Evolutionary conservation across 1,284 basidiomycete species (phyloP), one percentile per base, ranked within the genome.

Genomic region (Cryptococcus amylolentus): DNA sequence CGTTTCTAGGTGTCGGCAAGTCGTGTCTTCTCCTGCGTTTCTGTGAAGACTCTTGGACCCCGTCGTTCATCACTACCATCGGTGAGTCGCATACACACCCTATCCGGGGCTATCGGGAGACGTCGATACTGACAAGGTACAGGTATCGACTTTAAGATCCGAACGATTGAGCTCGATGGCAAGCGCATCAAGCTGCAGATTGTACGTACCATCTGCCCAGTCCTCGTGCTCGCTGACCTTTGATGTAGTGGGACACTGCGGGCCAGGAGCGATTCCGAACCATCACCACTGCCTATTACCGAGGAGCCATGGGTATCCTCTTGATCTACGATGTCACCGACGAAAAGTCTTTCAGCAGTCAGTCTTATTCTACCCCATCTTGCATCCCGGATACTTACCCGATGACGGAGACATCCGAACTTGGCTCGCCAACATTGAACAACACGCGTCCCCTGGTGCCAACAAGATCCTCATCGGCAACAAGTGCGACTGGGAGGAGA

Each of bases 141-240:
- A 61, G 59, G 59, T 61, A 61, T 61, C 52, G 59, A 61, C 47
- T 61, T 61, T 51, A 77, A 77, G 67, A 98, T 99, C 81, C 84
- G 96, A 69, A 99, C 96, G 48, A 98, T 99, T 77, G 96, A 99
- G 80, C 84, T 99, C 55, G 96, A 98, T 77, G 96, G 96, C 65
- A 99, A 98, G 90, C 96, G 91, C 5, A 92, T 98, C 77, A 99
- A 98, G 80, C 85, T 99, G 62, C 96, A 98, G 81, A 99, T 99
- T 80, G 94, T 97, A 75, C 80, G 92, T 85, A 26, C 37, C 18
- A 4, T 41, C 43, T 43, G 37, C 42, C 14, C 43, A 35, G 20
- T 4, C n/a, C 20, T 44, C 39, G 9, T 49, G 14, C 23, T 3
- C 23, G 43, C 49, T 52, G 31, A 52, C 44, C 16, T 5, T 23